Base-by-base conservation (phyloP, 306 rosid genomes). In the Quercus alba region DNA sequence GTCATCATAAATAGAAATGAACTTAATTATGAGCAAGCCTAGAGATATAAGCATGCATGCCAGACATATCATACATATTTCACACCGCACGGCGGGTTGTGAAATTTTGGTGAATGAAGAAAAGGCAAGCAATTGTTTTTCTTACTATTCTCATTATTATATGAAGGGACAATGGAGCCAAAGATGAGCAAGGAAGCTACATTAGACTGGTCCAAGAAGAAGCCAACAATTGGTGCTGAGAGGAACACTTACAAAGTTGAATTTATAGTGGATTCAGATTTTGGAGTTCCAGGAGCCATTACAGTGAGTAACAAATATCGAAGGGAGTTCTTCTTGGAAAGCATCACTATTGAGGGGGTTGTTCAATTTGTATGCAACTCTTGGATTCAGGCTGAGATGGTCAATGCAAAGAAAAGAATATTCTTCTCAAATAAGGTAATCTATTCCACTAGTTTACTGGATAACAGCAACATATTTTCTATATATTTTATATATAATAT, bases 271-370 rank as follows among this genome's bases (percentile, higher is more conserved):
- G 90, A 86, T 46, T 67, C 86, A 17, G 78, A 84, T 55, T 89
- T 84, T 71, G 90, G 86, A n/a, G 71, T 70, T 26, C 88, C 92
- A 19, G 90, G 84, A 13, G 92, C 87, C 67, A 70, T 86, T 49
- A 44, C 75, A 0, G 76, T 81, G 5, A 31, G 41, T 10, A 89
- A 86, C 46, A 56, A 10, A 11, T 81, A 73, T 23, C 84, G 82
- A 5, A 38, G 1, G 1, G 92, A 89, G 70, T 78, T 86, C 71
- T 89, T 75, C 75, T 25, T 89, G 78, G 80, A 86, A 58, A 83
- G 73, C 85, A 68, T 86, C 67, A 38, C 11, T 80, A 49, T 85
- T 46, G 57, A 56, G 46, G 74, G 74, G 19, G 35, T 23, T 54
- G 30, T 74, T 71, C 76, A 72, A 57, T 78, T 89, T 69, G 6